Evolutionary conservation across 1,139 yeast species (phyloP).

Genomic region (Kurtzmaniella quercitrusa): DNA sequence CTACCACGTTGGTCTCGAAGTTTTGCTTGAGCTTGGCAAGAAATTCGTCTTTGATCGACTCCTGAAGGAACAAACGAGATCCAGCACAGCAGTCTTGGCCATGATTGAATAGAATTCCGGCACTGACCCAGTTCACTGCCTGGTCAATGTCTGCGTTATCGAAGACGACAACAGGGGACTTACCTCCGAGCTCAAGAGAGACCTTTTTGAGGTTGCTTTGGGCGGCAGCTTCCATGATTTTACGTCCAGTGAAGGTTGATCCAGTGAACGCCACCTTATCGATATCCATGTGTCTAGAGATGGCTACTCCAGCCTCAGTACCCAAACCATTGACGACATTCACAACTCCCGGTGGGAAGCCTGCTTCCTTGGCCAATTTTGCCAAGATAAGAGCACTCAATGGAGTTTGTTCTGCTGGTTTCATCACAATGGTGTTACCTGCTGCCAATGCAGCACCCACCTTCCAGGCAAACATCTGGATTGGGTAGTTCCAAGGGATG

Average conservation of each 20-base stretch:
- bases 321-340: conserved; percentile 32
- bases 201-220: conserved; percentile 29
- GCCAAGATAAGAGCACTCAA: conserved; percentile 30
- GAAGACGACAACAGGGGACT: conserved; percentile 29
- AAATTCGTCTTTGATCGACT: conserved; percentile 66
- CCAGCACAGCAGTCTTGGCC: conserved; percentile 92
- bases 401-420: conserved; percentile 33
- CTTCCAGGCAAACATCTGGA: conserved; percentile 35
- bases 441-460: conserved; percentile 32
- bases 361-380: conserved; percentile 24
- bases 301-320: conserved; percentile 27
- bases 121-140: conserved; percentile 33
- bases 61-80: conserved; percentile 76
- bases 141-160: conserved; percentile 38
- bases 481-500: conserved; percentile 37
- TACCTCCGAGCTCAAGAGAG: conserved; percentile 33
- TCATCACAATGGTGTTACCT: conserved; percentile 31
- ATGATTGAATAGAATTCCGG: conserved; percentile 63
- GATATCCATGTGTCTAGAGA: conserved; percentile 26
- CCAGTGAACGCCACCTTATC: conserved; percentile 36
- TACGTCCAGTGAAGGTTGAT: conserved; percentile 31
- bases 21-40: conserved; percentile 56
- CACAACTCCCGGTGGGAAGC: conserved; percentile 30
- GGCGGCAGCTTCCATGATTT: conserved; percentile 30
- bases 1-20: conserved; percentile 51